These are phyloP conservation scores for Candida sp. DNA, from an alignment of 1,139 yeast species.

Conservation along the genomic window DNA sequence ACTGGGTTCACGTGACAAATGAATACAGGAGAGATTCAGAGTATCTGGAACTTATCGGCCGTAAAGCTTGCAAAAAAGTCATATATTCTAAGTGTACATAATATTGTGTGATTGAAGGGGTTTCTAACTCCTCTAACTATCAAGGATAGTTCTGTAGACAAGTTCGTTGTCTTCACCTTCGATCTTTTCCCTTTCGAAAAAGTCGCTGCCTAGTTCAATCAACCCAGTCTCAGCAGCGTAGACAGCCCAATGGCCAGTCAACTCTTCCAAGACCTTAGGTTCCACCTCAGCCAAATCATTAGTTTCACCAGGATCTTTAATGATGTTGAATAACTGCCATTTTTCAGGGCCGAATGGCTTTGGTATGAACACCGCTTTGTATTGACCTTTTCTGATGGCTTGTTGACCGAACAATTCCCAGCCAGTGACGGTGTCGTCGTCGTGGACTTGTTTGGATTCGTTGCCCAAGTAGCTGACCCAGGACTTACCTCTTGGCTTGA, in stretches of 20 bases:
- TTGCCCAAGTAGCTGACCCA: constrained; percentile 37
- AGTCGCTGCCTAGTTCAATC: constrained; percentile 31
- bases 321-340: constrained; percentile 54
- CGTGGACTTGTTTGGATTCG: constrained; percentile 34
- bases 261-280: constrained; percentile 37
- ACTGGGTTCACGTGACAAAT: too few species aligned
- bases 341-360: constrained; percentile 51
- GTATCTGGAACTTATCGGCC: too few species aligned
- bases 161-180: constrained; percentile 14
- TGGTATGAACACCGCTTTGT: constrained; percentile 53
- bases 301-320: constrained; percentile 52
- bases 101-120: background rate
- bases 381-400: constrained; percentile 55
- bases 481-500: constrained; percentile 43
- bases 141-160: constrained; percentile 12
- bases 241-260: constrained; percentile 52
- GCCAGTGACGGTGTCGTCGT: constrained; percentile 53
- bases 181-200: constrained; percentile 15
- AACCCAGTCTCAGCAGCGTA: constrained; percentile 61
- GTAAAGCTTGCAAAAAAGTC: constrained; percentile 1
- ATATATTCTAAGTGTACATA: background rate
- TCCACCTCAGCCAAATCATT: constrained; percentile 37
- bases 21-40: constrained; percentile 3
- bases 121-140: background rate
- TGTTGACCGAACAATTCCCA: constrained; percentile 64